Conservation (phyloP, 768 basidiomycete species). For the Boletus eberwhitei region DNA sequence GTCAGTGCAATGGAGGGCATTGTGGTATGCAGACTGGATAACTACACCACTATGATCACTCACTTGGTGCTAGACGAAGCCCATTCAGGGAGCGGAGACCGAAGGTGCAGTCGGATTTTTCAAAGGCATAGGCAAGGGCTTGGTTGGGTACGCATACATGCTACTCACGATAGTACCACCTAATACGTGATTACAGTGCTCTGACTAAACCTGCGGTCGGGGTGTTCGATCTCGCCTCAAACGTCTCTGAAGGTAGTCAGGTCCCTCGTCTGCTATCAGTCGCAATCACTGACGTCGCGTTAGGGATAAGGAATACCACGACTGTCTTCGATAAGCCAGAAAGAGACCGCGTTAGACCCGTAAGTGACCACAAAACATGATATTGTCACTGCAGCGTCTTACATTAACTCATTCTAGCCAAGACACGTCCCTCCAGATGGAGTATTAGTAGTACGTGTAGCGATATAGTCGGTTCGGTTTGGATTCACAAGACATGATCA, state of each 20-base stretch:
- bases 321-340: conserved; percentile 94
- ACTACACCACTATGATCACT: neutral
- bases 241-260: conserved; percentile 78
- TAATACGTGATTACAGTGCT: conserved; percentile 44
- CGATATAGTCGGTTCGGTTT: neutral
- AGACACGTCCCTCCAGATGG: conserved; percentile 85
- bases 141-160: conserved; percentile 68
- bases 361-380: conserved; percentile 33
- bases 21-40: conserved; percentile 50
- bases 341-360: conserved; percentile 81
- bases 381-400: conserved; percentile 1
- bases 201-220: conserved; percentile 97
- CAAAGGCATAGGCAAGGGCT: conserved; percentile 94
- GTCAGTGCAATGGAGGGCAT: conserved; percentile 97
- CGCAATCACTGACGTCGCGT: conserved; percentile 6
- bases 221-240: conserved; percentile 93
- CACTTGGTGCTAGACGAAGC: conserved; percentile 68
- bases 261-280: neutral
- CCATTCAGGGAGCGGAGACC: conserved; percentile 92
- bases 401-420: conserved; percentile 46
- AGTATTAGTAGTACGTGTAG: conserved; percentile 68
- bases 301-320: conserved; percentile 96
- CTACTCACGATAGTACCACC: neutral
- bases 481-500: neutral
- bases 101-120: conserved; percentile 96